Conservation (phyloP, 306 rosid species). For the Sesbania bispinosa region DNA sequence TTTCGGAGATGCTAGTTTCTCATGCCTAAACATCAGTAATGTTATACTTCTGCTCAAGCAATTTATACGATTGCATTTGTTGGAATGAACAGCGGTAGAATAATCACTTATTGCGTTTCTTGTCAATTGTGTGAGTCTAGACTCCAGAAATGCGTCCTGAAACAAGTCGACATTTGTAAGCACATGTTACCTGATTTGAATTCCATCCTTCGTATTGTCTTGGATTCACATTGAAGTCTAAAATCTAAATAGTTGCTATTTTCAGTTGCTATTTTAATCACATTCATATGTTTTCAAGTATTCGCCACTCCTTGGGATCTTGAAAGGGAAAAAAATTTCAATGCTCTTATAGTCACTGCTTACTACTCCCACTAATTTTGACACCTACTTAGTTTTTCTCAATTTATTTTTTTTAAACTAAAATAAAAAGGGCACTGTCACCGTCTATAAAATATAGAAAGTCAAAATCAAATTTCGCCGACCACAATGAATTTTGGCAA, state of each 20-base stretch:
- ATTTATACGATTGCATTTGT: neutral
- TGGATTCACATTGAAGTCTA: neutral
- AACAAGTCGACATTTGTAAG: neutral
- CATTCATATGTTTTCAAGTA: neutral
- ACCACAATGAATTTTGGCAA: too few species aligned
- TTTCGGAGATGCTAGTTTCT: slow-evolving; percentile 20
- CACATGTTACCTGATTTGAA: neutral
- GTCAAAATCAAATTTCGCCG: too few species aligned
- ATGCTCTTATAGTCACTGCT: too few species aligned
- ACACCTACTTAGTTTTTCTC: too few species aligned
- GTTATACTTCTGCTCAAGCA: neutral
- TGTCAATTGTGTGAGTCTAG: neutral
- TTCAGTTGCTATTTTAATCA: too few species aligned
- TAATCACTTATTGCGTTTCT: neutral
- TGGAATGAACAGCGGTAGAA: neutral
- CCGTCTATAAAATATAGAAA: too few species aligned
- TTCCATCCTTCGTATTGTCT: neutral
- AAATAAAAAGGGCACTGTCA: too few species aligned
- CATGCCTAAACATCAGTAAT: neutral
- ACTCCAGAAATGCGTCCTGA: neutral
- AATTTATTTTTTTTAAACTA: too few species aligned
- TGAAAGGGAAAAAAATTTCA: too few species aligned
- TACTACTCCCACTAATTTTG: too few species aligned
- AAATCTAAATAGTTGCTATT: neutral
- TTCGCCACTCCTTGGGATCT: too few species aligned